Conservation (phyloP, 75 land plant genomes). For the Picea glauca region DNA sequence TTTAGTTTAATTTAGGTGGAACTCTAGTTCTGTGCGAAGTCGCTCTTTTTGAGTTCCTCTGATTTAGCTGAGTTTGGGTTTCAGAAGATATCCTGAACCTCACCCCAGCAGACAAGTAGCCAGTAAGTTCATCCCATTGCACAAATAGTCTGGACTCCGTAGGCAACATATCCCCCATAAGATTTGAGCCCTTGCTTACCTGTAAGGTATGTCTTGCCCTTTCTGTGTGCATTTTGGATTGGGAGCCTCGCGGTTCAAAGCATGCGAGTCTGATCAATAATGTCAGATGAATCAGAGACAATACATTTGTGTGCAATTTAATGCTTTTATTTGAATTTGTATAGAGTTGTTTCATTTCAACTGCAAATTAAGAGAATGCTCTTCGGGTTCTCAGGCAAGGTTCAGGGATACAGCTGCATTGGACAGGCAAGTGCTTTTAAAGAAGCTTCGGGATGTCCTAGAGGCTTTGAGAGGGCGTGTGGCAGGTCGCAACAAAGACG, state of each 20-base stretch:
- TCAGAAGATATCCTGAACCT: too few relatives aligned
- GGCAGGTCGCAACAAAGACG: conserved; percentile 89
- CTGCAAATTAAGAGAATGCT: conserved; percentile 5
- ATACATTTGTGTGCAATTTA: not conserved
- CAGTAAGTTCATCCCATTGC: too few relatives aligned
- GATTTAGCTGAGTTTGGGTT: too few relatives aligned
- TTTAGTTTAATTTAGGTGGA: too few relatives aligned
- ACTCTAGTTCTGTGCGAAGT: too few relatives aligned
- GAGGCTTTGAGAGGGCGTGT: conserved; percentile 78
- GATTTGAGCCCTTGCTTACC: not conserved
- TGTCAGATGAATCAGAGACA: not conserved
- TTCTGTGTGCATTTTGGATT: not conserved
- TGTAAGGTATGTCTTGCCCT: not conserved
- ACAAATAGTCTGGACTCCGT: not conserved
- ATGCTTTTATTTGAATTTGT: not conserved
- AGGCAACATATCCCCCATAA: not conserved
- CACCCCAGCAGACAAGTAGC: too few relatives aligned
- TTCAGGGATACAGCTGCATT: conserved; percentile 67
- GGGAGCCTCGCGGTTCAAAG: not conserved
- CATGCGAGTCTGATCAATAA: not conserved
- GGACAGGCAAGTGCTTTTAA: conserved; percentile 79
- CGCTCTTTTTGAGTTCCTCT: too few relatives aligned
- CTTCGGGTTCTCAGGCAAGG: conserved; percentile 39
- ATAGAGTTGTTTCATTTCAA: not conserved
- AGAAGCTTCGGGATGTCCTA: conserved; percentile 83